Base-by-base conservation (phyloP, 805 yeast genomes). In the Starmera amethionina region DNA sequence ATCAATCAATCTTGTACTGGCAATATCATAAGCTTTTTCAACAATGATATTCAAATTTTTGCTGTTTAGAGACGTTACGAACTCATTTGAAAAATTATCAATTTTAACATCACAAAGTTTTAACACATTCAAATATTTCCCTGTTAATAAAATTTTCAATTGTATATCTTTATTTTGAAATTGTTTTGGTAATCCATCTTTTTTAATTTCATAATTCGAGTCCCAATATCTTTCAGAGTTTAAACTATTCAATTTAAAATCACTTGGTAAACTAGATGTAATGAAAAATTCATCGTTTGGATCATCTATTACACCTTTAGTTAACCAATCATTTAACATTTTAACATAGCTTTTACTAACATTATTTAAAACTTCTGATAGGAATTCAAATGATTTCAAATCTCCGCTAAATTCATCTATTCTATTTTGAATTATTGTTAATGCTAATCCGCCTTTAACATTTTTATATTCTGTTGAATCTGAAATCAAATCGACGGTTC, bases 221-320 rank as follows among this genome's bases (percentile, higher is more conserved):
- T 79, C 75, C 89, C 90, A 84, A 47, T 77, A 73, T 38, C 76
- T 71, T 45, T 82, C 86, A 45, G 73, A 67, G 42, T 68, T 68
- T 37, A 58, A 46, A 36, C 49, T 52, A 32, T 48, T 52, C 5
- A 52, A 29, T 30, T 52, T 48, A 38, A 54, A 50, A 38, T 51
- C 57, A 25, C 46, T 46, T 9, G 50, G 51, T 5, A 52, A 29
- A 25, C 51, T 51, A 2, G 56, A 40, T 27, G 73, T 69, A n/a
- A 93, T 75, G 53, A 88, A 62, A 55, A 93, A 93, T 57, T 90
- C 98, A 32, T 79, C 77, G 53, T 76, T 77, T 1, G 85, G 86
- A 50, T 93, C 98, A 46, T 75, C 70, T 9, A 93, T 65, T 6
- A 66, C 64, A 0, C 98, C 98, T 37, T 69, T 63, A 5, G 71